These are phyloP conservation scores for Trametes sanguinea DNA, from an alignment of 768 basidiomycete genomes.

Conservation along the genomic window DNA sequence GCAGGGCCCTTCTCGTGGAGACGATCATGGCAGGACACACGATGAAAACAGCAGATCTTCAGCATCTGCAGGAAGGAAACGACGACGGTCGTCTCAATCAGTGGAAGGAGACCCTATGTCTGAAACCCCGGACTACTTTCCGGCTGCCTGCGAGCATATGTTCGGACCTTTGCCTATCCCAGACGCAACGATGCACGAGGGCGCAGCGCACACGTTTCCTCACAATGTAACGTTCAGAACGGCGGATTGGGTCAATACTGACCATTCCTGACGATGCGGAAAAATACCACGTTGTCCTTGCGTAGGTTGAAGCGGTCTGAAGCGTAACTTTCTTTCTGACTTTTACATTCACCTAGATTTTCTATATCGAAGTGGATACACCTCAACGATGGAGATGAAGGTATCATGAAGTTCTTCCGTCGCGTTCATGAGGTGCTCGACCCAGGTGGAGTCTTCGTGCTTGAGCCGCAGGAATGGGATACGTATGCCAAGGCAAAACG, in stretches of 20 bases:
- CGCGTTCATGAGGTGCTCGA: slow-evolving; percentile 58
- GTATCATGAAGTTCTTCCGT: slow-evolving; percentile 65
- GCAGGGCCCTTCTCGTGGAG: slow-evolving; percentile 45
- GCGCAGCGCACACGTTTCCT: slow-evolving; percentile 55
- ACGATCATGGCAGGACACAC: background rate
- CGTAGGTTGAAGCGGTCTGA: slow-evolving; percentile 47
- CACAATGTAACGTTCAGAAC: slow-evolving; percentile 75
- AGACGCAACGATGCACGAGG: slow-evolving; percentile 27
- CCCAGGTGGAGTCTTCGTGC: slow-evolving; percentile 66
- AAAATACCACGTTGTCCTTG: slow-evolving; percentile 77
- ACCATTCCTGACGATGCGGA: slow-evolving; percentile 56
- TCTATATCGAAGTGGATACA: slow-evolving; percentile 95
- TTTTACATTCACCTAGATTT: slow-evolving; percentile 48
- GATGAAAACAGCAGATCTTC: background rate
- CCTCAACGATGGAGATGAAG: slow-evolving; percentile 76
- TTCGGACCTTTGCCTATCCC: slow-evolving; percentile 77
- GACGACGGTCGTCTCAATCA: background rate
- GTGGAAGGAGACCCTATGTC: slow-evolving; percentile 19
- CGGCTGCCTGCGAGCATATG: slow-evolving; percentile 72
- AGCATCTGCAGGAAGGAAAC: slow-evolving; percentile 14
- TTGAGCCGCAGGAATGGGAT: slow-evolving; percentile 87
- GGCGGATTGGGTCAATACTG: slow-evolving; percentile 71
- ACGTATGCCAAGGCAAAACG: slow-evolving; percentile 78
- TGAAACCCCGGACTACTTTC: slow-evolving; percentile 59
- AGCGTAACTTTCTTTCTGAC: background rate